Evolutionary conservation across 495 filamentous ascomycete species (phyloP), one percentile per base, ranked within the genome.

Genomic region (Penicillium coprophilum): DNA sequence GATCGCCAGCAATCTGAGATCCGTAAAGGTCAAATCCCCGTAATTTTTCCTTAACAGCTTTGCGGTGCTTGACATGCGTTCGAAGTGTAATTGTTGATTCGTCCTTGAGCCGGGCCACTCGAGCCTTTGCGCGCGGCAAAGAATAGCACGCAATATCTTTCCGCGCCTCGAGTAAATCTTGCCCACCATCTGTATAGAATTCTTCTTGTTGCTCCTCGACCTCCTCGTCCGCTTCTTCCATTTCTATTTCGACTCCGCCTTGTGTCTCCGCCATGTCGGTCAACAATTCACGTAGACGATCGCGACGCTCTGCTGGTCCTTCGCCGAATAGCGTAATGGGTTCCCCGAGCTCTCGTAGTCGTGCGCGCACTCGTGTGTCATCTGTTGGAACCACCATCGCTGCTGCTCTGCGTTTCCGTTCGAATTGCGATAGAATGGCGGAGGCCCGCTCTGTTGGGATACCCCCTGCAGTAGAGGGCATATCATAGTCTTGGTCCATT

Each of bases 321-420:
- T 99, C 94, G 43, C 91, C 94, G 62, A 99, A 99, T 0, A 97
- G 80, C 6, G 95, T 99, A 53, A 97, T 87, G 3, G 94, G 95
- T 67, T 99, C 87, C 11, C 88, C 89, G 34, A 96, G 78, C 61
- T 92, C 87, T 62, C 95, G 87, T 50, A 97, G 76, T 34, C 85
- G 85, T 23, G 82, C 75, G 38, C 91, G 88, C 34, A 99, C 92
- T 59, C 88, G 85, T 27, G 81, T 88, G 77, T 99, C 95, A 63
- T 96, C 92, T 50, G 94, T 99, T 5, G 94, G 94, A 4, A 99
- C 95, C n/a, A 87, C 86, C 63, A 97, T 91, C 12, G 88, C 87
- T 10, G 92, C 92, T 6, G 91, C 92, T 66, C 88, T 81, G 58
- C 91, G 83, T 72, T 94, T 95, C 15, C 93, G 87, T 55, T 90